Percentiles rank a stretch among this genome's conserved stretches.
Conservation (phyloP, 371 early-diverging fungal species). For the Circinella umbellata region DNA sequence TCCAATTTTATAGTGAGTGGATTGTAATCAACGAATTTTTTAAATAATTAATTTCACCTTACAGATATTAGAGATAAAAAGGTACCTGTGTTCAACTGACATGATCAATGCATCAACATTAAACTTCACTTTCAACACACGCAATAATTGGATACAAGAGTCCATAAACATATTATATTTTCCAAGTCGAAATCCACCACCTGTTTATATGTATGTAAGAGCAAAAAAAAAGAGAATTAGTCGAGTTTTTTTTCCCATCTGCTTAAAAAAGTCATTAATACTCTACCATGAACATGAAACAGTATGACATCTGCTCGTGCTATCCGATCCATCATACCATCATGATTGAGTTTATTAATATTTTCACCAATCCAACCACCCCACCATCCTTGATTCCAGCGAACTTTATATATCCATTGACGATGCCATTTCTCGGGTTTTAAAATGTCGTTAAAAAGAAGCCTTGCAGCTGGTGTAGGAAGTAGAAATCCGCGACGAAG, state of each 20-base stretch:
- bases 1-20: no score
- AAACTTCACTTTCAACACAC: slow-evolving; percentile 42
- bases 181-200: slow-evolving; percentile 56
- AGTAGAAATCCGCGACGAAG: slow-evolving; percentile 44
- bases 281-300: slow-evolving; percentile 54
- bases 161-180: slow-evolving; percentile 58
- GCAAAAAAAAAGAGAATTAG: no score
- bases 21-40: not conserved
- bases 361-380: slow-evolving; percentile 59
- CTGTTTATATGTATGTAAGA: slow-evolving; percentile 15
- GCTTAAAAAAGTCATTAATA: not conserved
- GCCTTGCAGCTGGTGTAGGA: slow-evolving; percentile 53
- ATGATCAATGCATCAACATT: slow-evolving; percentile 47
- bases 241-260: not conserved
- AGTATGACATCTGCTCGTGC: slow-evolving; percentile 46
- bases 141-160: slow-evolving; percentile 45
- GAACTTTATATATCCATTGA: slow-evolving; percentile 44
- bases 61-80: not conserved
- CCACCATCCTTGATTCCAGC: slow-evolving; percentile 43
- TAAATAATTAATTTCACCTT: not conserved
- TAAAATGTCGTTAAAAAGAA: slow-evolving; percentile 48
- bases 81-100: slow-evolving; percentile 45
- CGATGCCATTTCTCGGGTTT: slow-evolving; percentile 44
- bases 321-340: slow-evolving; percentile 32
- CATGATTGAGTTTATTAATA: slow-evolving; percentile 27